Percentiles rank a stretch among this genome's conserved stretches.
phyloP scores from a whole-genome alignment of 257 asterid species.

The Verbascum thapsus region DNA sequence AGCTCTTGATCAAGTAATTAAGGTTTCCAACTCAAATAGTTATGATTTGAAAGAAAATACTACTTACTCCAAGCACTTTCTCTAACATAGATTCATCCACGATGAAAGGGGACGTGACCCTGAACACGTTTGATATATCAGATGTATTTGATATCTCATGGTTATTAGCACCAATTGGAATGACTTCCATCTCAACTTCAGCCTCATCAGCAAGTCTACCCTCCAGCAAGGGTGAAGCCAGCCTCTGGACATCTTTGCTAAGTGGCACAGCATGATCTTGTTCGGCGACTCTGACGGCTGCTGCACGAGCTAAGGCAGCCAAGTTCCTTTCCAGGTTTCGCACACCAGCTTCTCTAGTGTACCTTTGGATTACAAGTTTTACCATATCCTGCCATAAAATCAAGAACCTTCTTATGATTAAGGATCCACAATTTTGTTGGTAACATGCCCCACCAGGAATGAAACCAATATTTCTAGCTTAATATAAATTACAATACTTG shows the following conservation, averaged over 20 bases:
- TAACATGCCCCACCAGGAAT: slow-evolving; percentile 9
- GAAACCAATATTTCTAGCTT: slow-evolving; percentile 14
- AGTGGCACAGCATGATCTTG: slow-evolving; percentile 80
- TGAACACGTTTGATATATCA: slow-evolving; percentile 73
- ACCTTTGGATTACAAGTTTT: slow-evolving; percentile 82
- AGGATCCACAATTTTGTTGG: slow-evolving; percentile 18
- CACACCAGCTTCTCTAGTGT: slow-evolving; percentile 99
- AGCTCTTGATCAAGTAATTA: slow-evolving; percentile 26
- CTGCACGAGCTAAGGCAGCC: slow-evolving; percentile 99
- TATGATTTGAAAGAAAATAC: slow-evolving; percentile 17
- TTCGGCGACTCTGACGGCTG: slow-evolving; percentile 92
- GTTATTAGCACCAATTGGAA: slow-evolving; percentile 80
- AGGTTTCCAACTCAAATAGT: slow-evolving; percentile 20
- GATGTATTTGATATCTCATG: slow-evolving; percentile 78
- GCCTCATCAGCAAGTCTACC: slow-evolving; percentile 86
- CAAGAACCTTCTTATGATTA: slow-evolving; percentile 32
- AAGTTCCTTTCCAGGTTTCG: slow-evolving; percentile 91
- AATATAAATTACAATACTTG: background rate
- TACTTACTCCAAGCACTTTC: slow-evolving; percentile 95
- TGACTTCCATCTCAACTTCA: slow-evolving; percentile 98
- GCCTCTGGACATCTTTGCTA: slow-evolving; percentile 80
- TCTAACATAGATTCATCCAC: slow-evolving; percentile 96
- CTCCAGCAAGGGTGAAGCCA: slow-evolving; percentile 80
- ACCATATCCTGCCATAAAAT: slow-evolving; percentile 69
- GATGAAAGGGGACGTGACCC: slow-evolving; percentile 62